These are phyloP conservation scores for Saitozyma podzolica DNA, from an alignment of 768 basidiomycete genomes.

Conservation along the genomic window DNA sequence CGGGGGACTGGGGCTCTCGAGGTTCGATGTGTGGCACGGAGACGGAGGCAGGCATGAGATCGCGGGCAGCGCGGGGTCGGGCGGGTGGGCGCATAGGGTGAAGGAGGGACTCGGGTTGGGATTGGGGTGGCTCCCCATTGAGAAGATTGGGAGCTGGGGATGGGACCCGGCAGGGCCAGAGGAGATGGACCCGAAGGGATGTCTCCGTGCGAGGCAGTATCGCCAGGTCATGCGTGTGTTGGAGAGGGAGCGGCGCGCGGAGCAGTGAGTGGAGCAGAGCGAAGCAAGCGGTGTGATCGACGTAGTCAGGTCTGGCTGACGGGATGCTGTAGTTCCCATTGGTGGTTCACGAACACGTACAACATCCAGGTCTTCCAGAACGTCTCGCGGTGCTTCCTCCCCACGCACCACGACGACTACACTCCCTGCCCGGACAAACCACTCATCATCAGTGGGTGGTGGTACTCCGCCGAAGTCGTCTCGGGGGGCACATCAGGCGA, in stretches of 20 bases:
- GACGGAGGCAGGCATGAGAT: too few relatives aligned
- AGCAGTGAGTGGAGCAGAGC: slow-evolving; percentile 26
- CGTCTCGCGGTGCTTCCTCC: slow-evolving; percentile 33
- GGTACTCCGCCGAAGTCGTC: slow-evolving; percentile 35
- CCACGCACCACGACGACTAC: slow-evolving; percentile 11
- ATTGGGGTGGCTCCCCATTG: too few relatives aligned
- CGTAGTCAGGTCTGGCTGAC: too few relatives aligned
- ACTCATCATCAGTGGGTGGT: slow-evolving; percentile 39
- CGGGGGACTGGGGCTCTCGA: too few relatives aligned
- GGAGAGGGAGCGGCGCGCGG: slow-evolving; percentile 28
- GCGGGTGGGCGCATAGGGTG: too few relatives aligned
- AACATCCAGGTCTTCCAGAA: slow-evolving; percentile 23
- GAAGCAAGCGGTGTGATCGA: too few relatives aligned
- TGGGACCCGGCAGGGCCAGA: slow-evolving; percentile 26
- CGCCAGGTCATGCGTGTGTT: slow-evolving; percentile 37
- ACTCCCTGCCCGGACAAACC: slow-evolving; percentile 31
- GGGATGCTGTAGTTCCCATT: slow-evolving; percentile 15
- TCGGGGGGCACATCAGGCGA: slow-evolving; percentile 33
- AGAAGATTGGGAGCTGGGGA: slow-evolving; percentile 10
- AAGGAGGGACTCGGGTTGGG: too few relatives aligned
- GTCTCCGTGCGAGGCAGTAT: slow-evolving; percentile 39
- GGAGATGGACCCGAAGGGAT: slow-evolving; percentile 29
- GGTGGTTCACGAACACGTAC: slow-evolving; percentile 36
- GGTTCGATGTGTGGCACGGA: too few relatives aligned
- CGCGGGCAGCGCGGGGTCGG: too few relatives aligned